Base-by-base conservation (phyloP, 352 stramenopile genomes). In the Pythium aristosporum region DNA sequence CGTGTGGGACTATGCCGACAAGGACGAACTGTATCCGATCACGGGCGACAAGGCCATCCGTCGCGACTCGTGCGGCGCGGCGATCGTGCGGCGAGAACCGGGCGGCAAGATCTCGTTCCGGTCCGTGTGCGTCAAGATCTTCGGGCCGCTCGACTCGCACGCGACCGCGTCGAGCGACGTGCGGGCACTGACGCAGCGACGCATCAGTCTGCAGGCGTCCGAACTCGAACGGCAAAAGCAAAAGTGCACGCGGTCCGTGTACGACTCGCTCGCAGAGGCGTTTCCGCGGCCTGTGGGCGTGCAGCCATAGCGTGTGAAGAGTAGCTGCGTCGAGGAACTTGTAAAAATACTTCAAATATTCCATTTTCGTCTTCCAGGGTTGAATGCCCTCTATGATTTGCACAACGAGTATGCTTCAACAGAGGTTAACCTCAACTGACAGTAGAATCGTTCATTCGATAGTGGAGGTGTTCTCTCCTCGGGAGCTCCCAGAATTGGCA, bases 1-100 rank as follows among this genome's bases (percentile, higher is more conserved):
- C 42, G 51, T 81, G 23, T 88, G 79, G 81, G 81, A 90, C 57
- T 90, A 88, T 30, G 77, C 80, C 36, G 81, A 88, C 68, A 73
- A 79, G n/a, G 81, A 90, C 65, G 73, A 81, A 15, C 49, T 82
- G 47, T 75, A 85, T 34, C 79, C 72, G 32, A 67, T 65, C 59
- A 18, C 36, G 23, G 55, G 56, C 20, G 55, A 71, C 8, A 69
- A 65, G 42, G 60, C 50, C 48, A 81, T 88, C 44, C 73, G 71
- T 0, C 74, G 81, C 11, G 84, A 87, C 42, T 74, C 77, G 42
- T 87, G 79, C 32, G 79, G 81, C 34, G 69, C 67, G 0, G 71
- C 82, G 43, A 44, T 87, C 6, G 68, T 85, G 44, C 72, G 69
- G 13, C 69, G 75, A 2, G 79, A 90, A 47, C 54, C 63, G 0